phyloP scores from a whole-genome alignment of 306 rosid genomes.

The Lupinus albus region DNA sequence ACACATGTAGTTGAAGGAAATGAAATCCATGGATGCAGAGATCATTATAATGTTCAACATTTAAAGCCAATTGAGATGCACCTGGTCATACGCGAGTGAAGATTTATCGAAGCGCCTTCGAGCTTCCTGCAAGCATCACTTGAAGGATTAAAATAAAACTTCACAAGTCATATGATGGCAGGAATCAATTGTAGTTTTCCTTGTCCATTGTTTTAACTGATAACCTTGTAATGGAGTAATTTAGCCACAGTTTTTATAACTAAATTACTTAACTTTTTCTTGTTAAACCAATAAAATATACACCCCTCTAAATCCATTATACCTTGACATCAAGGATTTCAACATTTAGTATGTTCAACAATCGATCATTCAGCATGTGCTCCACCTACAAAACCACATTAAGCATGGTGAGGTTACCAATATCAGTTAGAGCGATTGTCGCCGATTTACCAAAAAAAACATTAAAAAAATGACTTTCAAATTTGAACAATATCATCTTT shows the following conservation, averaged over 20 bases:
- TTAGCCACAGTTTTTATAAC: neutral
- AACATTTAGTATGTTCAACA: constrained; percentile 60
- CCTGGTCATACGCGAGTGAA: constrained; percentile 72
- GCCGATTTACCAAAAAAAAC: neutral
- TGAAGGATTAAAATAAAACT: constrained; percentile 25
- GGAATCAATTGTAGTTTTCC: neutral
- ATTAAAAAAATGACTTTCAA: neutral
- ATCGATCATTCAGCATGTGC: constrained; percentile 72
- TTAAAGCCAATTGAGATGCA: constrained; percentile 42
- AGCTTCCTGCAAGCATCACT: constrained; percentile 67
- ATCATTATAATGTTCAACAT: constrained; percentile 20
- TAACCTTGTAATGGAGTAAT: neutral
- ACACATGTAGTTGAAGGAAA: constrained; percentile 24
- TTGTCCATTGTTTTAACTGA: neutral
- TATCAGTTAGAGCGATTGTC: constrained; percentile 30
- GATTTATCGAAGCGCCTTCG: constrained; percentile 84
- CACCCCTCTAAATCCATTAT: neutral
- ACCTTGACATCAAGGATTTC: constrained; percentile 79
- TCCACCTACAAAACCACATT: constrained; percentile 57
- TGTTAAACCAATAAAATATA: neutral
- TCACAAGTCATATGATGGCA: constrained; percentile 30
- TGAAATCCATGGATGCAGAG: constrained; percentile 26
- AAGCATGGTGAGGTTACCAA: constrained; percentile 38
- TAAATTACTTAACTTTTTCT: neutral
- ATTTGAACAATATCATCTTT: constrained; percentile 4